These are phyloP conservation scores for Verticillium tricorpus DNA, from an alignment of 2,329 filamentous ascomycete genomes.

Conservation along the genomic window DNA sequence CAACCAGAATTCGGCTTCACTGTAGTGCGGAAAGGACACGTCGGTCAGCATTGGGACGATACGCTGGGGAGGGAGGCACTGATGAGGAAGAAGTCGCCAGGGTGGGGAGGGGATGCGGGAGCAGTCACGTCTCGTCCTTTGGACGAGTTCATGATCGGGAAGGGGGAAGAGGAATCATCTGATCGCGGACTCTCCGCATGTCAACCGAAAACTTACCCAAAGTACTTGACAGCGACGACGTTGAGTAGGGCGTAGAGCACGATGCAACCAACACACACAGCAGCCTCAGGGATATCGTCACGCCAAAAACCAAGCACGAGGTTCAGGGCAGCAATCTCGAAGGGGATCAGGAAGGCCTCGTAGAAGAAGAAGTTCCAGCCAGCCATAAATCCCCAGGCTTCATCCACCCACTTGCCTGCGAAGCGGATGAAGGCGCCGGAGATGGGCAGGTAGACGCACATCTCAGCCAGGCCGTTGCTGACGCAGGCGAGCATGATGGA, in stretches of 20 bases:
- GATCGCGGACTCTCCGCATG: not conserved
- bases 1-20: slow-evolving; percentile 69
- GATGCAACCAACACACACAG: slow-evolving; percentile 8
- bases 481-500: slow-evolving; percentile 52
- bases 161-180: not conserved
- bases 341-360: slow-evolving; percentile 37
- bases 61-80: not conserved
- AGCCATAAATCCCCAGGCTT: slow-evolving; percentile 55
- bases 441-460: slow-evolving; percentile 59
- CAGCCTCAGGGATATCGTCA: slow-evolving; percentile 10
- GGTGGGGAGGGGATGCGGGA: not conserved
- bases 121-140: not conserved
- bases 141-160: not conserved
- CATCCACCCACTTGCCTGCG: slow-evolving; percentile 61
- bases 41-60: not conserved
- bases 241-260: slow-evolving; percentile 22
- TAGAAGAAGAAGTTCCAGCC: slow-evolving; percentile 43
- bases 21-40: slow-evolving; percentile 52
- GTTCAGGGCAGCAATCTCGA: slow-evolving; percentile 37
- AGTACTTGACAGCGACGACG: slow-evolving; percentile 17
- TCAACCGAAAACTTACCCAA: slow-evolving; percentile 2
- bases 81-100: not conserved
- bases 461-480: slow-evolving; percentile 63
- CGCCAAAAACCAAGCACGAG: slow-evolving; percentile 16
- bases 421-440: slow-evolving; percentile 60